Evolutionary conservation across 1,139 yeast species (phyloP).

Genomic region (Blastobotrys buckinghamii): DNA sequence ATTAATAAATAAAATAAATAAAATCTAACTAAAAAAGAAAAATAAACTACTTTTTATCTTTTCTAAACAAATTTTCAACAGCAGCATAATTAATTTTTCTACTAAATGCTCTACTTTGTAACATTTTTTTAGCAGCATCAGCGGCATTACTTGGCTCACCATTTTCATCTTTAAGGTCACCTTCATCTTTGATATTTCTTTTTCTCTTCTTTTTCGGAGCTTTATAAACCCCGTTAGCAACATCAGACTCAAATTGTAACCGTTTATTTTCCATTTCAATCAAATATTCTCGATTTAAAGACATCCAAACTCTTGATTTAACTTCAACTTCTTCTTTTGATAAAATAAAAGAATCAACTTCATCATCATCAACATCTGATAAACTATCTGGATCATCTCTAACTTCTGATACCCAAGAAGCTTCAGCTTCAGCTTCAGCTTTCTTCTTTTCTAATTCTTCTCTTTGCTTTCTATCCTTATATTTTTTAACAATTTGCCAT

Average conservation of each 20-base stretch:
- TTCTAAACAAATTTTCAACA: constrained; percentile 54
- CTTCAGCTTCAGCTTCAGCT: not conserved
- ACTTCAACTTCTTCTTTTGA: constrained; percentile 59
- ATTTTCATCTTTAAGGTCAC: constrained; percentile 13
- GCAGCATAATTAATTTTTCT: constrained; percentile 85
- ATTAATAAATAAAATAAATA: not conserved
- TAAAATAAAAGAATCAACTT: constrained; percentile 54
- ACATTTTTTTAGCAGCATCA: constrained; percentile 59
- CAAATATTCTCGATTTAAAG: constrained; percentile 78
- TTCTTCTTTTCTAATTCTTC: not conserved
- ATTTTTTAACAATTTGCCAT: constrained; percentile 7
- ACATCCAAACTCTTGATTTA: constrained; percentile 83
- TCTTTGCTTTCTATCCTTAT: constrained; percentile 7
- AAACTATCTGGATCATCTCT: constrained; percentile 57
- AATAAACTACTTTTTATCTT: constrained; percentile 2
- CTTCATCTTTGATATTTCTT: constrained; percentile 17
- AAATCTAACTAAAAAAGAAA: not conserved
- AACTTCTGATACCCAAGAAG: constrained; percentile 39
- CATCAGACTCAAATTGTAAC: constrained; percentile 81
- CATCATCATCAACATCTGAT: constrained; percentile 80
- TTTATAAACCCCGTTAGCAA: constrained; percentile 36
- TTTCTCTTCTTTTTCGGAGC: constrained; percentile 34
- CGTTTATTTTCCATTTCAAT: constrained; percentile 81
- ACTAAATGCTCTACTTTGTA: constrained; percentile 63
- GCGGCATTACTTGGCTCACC: constrained; percentile 43